Conservation (phyloP, 2,329 filamentous ascomycete genomes). For the Aspergillus puulaauensis region DNA sequence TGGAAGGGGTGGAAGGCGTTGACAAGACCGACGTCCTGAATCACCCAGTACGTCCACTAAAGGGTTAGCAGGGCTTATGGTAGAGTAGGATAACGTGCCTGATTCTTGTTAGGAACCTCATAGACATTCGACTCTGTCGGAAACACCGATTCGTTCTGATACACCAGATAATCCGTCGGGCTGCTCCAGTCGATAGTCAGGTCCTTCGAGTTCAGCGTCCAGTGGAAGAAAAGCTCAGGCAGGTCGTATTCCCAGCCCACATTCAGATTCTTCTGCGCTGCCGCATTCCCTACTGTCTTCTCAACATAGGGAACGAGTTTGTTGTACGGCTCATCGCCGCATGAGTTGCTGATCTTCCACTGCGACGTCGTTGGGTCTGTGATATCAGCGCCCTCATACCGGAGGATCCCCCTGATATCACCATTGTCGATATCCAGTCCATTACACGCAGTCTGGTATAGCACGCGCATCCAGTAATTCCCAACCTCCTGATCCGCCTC, state of each 20-base stretch:
- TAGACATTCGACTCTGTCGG: background rate
- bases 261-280: conserved; percentile 1
- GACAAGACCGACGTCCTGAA: conserved; percentile 9
- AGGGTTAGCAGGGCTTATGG: too few species aligned
- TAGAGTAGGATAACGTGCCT: too few species aligned
- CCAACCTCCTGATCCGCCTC: conserved; percentile 25
- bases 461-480: conserved; percentile 45
- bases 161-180: conserved; percentile 27
- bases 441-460: conserved; percentile 45
- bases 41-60: conserved; percentile 17
- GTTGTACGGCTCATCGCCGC: conserved; percentile 26
- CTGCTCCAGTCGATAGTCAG: conserved; percentile 32
- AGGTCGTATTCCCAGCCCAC: background rate
- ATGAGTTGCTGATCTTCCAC: conserved; percentile 22
- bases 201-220: conserved; percentile 33
- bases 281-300: conserved; percentile 11
- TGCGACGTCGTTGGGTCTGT: conserved; percentile 18
- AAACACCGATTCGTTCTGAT: conserved; percentile 17
- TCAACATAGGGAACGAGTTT: conserved; percentile 19
- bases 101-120: too few species aligned
- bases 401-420: conserved; percentile 50
- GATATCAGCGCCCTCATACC: conserved; percentile 31
- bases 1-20: conserved; percentile 41
- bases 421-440: conserved; percentile 41
- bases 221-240: conserved; percentile 26